Evolutionary conservation across 768 basidiomycete genomes (phyloP), one percentile per base, ranked within the genome.

Genomic region (Pleurotus tuber-regium): DNA sequence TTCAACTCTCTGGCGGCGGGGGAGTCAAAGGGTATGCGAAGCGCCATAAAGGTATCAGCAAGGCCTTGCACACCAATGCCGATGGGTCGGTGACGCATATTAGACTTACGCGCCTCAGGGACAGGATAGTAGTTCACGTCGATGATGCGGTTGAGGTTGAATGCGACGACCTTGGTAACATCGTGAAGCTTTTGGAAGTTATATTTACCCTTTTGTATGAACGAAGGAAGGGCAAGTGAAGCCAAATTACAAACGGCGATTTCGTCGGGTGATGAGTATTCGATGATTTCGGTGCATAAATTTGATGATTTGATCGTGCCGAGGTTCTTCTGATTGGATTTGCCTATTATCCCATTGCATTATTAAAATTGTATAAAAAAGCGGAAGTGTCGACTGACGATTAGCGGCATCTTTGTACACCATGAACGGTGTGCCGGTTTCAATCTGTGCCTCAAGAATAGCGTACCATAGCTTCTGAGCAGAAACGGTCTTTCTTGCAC

Each of bases 301-400:
- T 99, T 99, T 44, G 96, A 98, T 1, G 94, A 98, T 76, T 97
- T 98, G 86, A 99, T 98, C 6, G 92, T 96, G 25, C 97, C 97
- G 23, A 99, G 79, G 72, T 99, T 97, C 74, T 93, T 85, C 70
- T 99, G 97, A 74, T 99, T 99, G 11, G 95, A 98, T 74, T 99
- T 99, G 60, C 79, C 91, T 95, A 61, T 1, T 18, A 40, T 6
- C 18, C 14, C 14, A n/a, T 14, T 12, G 35, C 39, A 35, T 25
- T 23, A 21, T n/a, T n/a, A n/a, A n/a, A n/a, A n/a, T n/a, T n/a
- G n/a, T n/a, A n/a, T n/a, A n/a, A n/a, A n/a, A n/a, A n/a, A n/a
- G n/a, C n/a, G n/a, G n/a, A n/a, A n/a, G n/a, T n/a, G n/a, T n/a
- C n/a, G 1, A 72, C 87, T 50, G 60, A 94, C 92, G 71, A 67